Conservation (phyloP, 2,329 filamentous ascomycete genomes). For the Colletotrichum theobromicola region DNA sequence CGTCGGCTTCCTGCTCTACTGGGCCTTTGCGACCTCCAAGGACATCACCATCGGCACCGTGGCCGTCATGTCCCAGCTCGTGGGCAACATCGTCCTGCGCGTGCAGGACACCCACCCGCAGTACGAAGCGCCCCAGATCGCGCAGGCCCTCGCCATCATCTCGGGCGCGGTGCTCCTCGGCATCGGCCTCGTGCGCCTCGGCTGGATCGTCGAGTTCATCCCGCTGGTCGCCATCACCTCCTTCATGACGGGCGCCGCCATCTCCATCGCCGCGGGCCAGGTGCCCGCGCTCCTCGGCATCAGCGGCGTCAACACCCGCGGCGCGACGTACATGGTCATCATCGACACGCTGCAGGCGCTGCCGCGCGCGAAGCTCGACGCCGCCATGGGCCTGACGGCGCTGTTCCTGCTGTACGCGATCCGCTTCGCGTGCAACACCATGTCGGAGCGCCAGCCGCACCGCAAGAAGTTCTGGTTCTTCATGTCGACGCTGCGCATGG, state of each 20-base stretch:
- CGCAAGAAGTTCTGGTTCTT: conserved; percentile 79
- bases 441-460: conserved; percentile 70
- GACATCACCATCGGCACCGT: conserved; percentile 76
- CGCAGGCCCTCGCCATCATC: conserved; percentile 49
- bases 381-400: conserved; percentile 74
- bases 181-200: conserved; percentile 50
- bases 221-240: conserved; percentile 54
- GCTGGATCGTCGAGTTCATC: conserved; percentile 58
- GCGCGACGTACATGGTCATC: conserved; percentile 49
- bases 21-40: conserved; percentile 85
- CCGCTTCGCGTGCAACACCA: conserved; percentile 63
- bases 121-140: conserved; percentile 45
- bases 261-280: conserved; percentile 56
- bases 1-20: conserved; percentile 80
- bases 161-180: conserved; percentile 47
- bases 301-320: conserved; percentile 46
- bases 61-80: conserved; percentile 55
- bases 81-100: conserved; percentile 49
- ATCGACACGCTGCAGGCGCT: conserved; percentile 47
- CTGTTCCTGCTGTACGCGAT: conserved; percentile 71
- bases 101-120: conserved; percentile 38
- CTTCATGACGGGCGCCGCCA: conserved; percentile 56
- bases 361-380: conserved; percentile 61
- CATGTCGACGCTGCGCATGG: conserved; percentile 76
- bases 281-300: conserved; percentile 50